Evolutionary conservation across 2,329 filamentous ascomycete genomes (phyloP).

Genomic region (Penicillium thymicola): DNA sequence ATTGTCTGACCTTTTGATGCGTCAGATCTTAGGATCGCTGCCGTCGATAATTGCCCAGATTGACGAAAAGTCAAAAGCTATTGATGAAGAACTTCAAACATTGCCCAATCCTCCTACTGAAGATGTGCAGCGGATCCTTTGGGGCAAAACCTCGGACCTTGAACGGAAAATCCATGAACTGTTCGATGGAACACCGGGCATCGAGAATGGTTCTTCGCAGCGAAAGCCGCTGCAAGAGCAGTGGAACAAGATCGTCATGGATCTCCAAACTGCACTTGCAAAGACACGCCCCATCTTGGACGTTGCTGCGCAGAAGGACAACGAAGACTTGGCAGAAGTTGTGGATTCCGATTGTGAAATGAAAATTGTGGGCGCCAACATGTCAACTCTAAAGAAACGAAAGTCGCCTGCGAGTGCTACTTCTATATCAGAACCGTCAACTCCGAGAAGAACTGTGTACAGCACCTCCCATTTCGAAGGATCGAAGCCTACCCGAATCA

Average conservation of each 20-base stretch:
- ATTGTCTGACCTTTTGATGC: slow-evolving; percentile 43
- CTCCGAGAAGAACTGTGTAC: background rate
- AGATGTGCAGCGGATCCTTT: slow-evolving; percentile 66
- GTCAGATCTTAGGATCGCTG: slow-evolving; percentile 41
- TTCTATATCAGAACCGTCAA: background rate
- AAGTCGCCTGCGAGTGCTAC: slow-evolving; percentile 10
- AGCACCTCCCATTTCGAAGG: slow-evolving; percentile 20
- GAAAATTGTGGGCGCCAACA: background rate
- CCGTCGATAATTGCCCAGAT: slow-evolving; percentile 43
- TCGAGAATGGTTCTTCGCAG: slow-evolving; percentile 11
- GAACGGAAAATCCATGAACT: slow-evolving; percentile 52
- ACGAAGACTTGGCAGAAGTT: slow-evolving; percentile 38
- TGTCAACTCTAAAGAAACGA: slow-evolving; percentile 18
- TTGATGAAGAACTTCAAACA: slow-evolving; percentile 54
- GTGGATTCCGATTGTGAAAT: slow-evolving; percentile 31
- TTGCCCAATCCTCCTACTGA: slow-evolving; percentile 64
- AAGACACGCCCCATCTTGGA: slow-evolving; percentile 42
- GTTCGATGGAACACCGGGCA: slow-evolving; percentile 48
- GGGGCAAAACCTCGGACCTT: slow-evolving; percentile 58
- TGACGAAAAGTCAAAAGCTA: slow-evolving; percentile 47
- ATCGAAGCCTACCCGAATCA: slow-evolving; percentile 5
- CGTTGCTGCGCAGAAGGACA: slow-evolving; percentile 20
- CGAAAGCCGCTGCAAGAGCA: slow-evolving; percentile 42
- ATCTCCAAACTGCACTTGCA: slow-evolving; percentile 52
- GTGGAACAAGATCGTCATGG: slow-evolving; percentile 47